These are phyloP conservation scores for Blakeslea trispora DNA, from an alignment of 371 early-diverging fungal species.

Conservation along the genomic window DNA sequence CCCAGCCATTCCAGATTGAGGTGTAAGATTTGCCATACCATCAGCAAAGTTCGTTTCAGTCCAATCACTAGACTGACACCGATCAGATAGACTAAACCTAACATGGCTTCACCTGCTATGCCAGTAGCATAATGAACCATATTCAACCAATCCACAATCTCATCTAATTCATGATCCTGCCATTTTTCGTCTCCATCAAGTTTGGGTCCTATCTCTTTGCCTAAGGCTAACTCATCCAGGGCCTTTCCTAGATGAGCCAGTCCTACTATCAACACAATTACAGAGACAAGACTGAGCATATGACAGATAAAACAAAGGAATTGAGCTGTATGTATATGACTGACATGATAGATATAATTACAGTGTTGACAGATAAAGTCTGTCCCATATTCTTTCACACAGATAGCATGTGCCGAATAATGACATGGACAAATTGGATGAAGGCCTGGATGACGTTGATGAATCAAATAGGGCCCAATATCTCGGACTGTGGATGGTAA, in stretches of 20 bases:
- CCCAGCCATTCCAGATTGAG: slow-evolving; percentile 24
- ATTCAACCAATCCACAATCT: slow-evolving; percentile 42
- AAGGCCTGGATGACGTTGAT: slow-evolving; percentile 14
- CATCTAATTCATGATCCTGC: slow-evolving; percentile 45
- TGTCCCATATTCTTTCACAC: slow-evolving; percentile 16
- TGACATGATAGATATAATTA: slow-evolving; percentile 27
- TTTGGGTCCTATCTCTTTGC: slow-evolving; percentile 40
- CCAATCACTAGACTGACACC: slow-evolving; percentile 42
- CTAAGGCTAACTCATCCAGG: slow-evolving; percentile 37
- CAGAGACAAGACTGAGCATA: slow-evolving; percentile 33
- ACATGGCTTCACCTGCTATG: slow-evolving; percentile 38
- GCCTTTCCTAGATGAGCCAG: slow-evolving; percentile 35
- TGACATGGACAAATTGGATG: slow-evolving; percentile 21
- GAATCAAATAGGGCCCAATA: slow-evolving; percentile 26
- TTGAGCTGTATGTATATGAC: slow-evolving; percentile 16
- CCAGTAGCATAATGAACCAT: slow-evolving; percentile 46
- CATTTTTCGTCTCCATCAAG: slow-evolving; percentile 49
- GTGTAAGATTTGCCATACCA: slow-evolving; percentile 34
- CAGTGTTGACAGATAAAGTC: slow-evolving; percentile 26
- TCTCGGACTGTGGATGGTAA: slow-evolving; percentile 1
- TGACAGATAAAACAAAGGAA: slow-evolving; percentile 24
- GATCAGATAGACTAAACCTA: slow-evolving; percentile 41
- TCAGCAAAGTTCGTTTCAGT: slow-evolving; percentile 28
- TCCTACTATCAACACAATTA: slow-evolving; percentile 38
- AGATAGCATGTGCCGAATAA: slow-evolving; percentile 29